phyloP scores from a whole-genome alignment of 129 eudicot species.

The Flaveria bidentis region DNA sequence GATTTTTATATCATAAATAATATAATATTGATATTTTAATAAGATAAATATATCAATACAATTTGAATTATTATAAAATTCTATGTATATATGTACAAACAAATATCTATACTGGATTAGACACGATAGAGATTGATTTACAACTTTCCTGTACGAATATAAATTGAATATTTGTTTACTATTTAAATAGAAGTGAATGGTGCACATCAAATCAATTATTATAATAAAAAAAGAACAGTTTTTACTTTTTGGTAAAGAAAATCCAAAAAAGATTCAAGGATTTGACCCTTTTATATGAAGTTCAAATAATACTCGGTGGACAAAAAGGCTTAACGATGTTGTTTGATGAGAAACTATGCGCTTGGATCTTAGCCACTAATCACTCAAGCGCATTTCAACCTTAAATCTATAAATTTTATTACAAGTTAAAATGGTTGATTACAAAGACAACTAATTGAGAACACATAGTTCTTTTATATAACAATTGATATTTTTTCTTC shows the following conservation, averaged over 20 bases:
- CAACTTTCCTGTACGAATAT: too few relatives aligned
- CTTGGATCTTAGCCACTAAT: constrained; percentile 9
- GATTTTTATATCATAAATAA: too few relatives aligned
- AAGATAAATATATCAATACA: too few relatives aligned
- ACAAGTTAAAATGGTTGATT: too few relatives aligned
- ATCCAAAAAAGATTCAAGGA: constrained; percentile 6
- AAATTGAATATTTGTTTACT: neutral
- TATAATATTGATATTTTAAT: too few relatives aligned
- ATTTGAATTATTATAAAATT: too few relatives aligned
- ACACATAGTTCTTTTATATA: too few relatives aligned
- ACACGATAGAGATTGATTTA: too few relatives aligned
- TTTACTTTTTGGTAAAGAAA: neutral
- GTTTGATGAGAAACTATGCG: constrained; percentile 14
- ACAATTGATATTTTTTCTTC: too few relatives aligned
- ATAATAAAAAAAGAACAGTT: neutral
- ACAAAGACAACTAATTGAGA: too few relatives aligned
- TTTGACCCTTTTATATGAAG: constrained; percentile 16
- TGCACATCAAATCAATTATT: neutral
- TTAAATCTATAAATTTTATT: neutral
- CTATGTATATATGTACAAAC: too few relatives aligned
- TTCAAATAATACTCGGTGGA: neutral
- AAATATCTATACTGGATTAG: too few relatives aligned
- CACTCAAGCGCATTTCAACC: neutral
- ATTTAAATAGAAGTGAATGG: neutral
- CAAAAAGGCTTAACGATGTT: constrained; percentile 21